Conservation (phyloP, 164 flowering plant species). For the Aristolochia contorta region DNA sequence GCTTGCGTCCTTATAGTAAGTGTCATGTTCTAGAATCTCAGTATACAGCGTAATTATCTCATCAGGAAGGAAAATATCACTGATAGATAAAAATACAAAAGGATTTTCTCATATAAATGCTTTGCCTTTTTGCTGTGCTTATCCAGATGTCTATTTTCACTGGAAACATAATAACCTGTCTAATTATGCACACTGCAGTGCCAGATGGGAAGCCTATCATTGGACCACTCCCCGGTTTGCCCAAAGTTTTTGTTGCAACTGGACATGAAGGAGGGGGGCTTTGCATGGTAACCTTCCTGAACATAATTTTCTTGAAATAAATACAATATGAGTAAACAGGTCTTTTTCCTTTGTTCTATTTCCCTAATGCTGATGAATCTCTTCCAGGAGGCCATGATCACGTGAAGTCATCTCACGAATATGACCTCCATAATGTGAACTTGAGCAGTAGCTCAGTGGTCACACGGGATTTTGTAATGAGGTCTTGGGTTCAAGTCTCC, state of each 20-base stretch:
- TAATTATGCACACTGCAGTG: not conserved
- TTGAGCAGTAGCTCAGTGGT: too few species aligned
- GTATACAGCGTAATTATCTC: not conserved
- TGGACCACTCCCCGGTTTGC: not conserved
- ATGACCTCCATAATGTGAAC: too few species aligned
- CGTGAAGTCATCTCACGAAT: too few species aligned
- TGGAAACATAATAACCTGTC: not conserved
- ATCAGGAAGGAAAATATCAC: too few species aligned
- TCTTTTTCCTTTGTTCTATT: too few species aligned
- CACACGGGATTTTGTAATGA: too few species aligned
- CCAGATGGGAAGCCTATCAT: not conserved
- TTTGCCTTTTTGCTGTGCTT: not conserved
- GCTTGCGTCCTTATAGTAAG: not conserved
- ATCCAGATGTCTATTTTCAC: not conserved
- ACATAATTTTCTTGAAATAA: too few species aligned
- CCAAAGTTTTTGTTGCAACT: not conserved
- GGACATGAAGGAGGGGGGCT: not conserved
- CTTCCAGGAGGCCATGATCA: too few species aligned
- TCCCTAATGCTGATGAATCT: too few species aligned
- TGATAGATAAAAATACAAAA: too few species aligned
- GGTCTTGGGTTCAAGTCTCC: too few species aligned
- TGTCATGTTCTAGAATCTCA: not conserved
- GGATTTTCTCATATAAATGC: not conserved
- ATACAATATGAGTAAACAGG: too few species aligned
- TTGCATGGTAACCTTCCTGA: conserved; percentile 1